A percentile compares a stretch with the other conserved stretches of the same genome.
phyloP scores from a whole-genome alignment of 768 basidiomycete species.

The Pluteus cervinus region DNA sequence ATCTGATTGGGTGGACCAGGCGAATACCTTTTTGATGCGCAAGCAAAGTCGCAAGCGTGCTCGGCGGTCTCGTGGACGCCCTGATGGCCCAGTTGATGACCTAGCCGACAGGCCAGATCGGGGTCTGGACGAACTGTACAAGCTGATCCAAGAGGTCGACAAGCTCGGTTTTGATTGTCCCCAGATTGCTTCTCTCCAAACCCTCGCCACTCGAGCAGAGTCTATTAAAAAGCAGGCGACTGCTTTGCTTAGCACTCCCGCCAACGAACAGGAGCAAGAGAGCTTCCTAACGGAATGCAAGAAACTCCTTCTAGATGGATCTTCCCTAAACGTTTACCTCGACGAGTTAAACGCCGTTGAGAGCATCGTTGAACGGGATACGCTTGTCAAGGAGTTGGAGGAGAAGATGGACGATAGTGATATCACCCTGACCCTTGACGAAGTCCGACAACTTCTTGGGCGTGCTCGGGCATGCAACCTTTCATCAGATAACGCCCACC shows the following conservation, averaged over 20 bases:
- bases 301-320: slow-evolving; percentile 59
- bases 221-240: slow-evolving; percentile 53
- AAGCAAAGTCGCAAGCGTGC: slow-evolving; percentile 79
- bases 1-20: slow-evolving; percentile 85
- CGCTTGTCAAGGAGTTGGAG: slow-evolving; percentile 70
- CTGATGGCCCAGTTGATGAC: slow-evolving; percentile 37
- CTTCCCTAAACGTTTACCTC: slow-evolving; percentile 76
- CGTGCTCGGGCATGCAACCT: slow-evolving; percentile 70
- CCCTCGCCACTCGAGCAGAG: slow-evolving; percentile 57
- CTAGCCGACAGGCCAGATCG: slow-evolving; percentile 67
- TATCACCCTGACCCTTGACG: slow-evolving; percentile 56
- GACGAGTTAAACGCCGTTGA: slow-evolving; percentile 75
- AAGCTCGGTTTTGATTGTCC: slow-evolving; percentile 78
- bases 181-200: slow-evolving; percentile 57
- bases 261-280: slow-evolving; percentile 39
- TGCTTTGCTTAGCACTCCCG: slow-evolving; percentile 38
- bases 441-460: slow-evolving; percentile 65
- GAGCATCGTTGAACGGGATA: slow-evolving; percentile 75
- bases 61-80: slow-evolving; percentile 54
- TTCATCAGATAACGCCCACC: slow-evolving; percentile 54
- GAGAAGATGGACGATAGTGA: slow-evolving; percentile 64
- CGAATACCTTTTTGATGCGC: slow-evolving; percentile 71
- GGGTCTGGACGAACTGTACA: slow-evolving; percentile 63
- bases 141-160: slow-evolving; percentile 66
- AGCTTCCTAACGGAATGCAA: slow-evolving; percentile 66